Evolutionary conservation across 2,329 filamentous ascomycete species (phyloP).

Genomic region (Colletotrichum trifolii): DNA sequence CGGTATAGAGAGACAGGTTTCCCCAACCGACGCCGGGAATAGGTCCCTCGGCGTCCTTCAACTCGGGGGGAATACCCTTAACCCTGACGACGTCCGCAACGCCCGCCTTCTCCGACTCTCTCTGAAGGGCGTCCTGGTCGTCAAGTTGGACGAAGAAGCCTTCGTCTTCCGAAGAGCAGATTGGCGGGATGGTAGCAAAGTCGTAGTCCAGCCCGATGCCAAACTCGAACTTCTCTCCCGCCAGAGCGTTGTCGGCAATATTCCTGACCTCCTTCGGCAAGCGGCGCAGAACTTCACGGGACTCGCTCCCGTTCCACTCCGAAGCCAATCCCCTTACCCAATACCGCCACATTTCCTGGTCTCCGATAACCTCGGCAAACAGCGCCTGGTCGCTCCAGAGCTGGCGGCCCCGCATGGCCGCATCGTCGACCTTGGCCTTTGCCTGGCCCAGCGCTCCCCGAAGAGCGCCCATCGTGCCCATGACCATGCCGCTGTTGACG

Average conservation of each 20-base stretch:
- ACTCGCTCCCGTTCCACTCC: constrained; percentile 46
- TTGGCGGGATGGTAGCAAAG: constrained; percentile 50
- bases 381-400: constrained; percentile 53
- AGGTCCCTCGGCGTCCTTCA: constrained; percentile 36
- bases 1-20: constrained; percentile 48
- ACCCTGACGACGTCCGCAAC: constrained; percentile 45
- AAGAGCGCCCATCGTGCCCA: constrained; percentile 47
- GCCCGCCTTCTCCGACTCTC: constrained; percentile 44
- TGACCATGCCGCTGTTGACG: constrained; percentile 50
- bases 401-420: constrained; percentile 45
- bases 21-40: constrained; percentile 42
- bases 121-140: constrained; percentile 39
- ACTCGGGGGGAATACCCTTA: constrained; percentile 42
- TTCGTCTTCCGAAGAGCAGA: constrained; percentile 51
- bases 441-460: constrained; percentile 40
- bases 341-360: constrained; percentile 51
- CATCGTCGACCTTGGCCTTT: constrained; percentile 44
- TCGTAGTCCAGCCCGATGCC: constrained; percentile 53
- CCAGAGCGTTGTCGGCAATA: constrained; percentile 44
- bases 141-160: constrained; percentile 47
- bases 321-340: constrained; percentile 44
- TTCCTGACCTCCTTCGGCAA: constrained; percentile 38
- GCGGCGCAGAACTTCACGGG: constrained; percentile 29
- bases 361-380: constrained; percentile 51
- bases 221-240: constrained; percentile 48